Base-by-base conservation (phyloP, 805 yeast species). In the Yamadazyma ubonensis region DNA sequence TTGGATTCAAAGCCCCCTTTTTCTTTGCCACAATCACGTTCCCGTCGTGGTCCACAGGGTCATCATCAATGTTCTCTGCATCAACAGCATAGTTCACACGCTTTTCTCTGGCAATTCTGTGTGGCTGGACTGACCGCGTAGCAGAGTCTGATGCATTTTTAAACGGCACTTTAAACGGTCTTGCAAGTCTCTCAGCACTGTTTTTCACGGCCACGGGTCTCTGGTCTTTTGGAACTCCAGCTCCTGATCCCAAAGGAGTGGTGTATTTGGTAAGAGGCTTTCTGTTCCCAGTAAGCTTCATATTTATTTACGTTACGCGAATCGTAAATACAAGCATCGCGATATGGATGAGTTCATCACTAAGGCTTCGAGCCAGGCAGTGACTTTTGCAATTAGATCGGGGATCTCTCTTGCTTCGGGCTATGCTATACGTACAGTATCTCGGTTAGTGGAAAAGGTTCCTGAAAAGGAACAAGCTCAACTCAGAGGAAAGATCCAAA, bases 321-420 rank as follows among this genome's bases (percentile, higher is more conserved):
- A 7, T 4, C 30, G 14, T n/a, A 27, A 12, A n/a, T n/a, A 15
- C 11, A 16, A 12, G 8, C 30, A 27, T 27, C 33, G 22, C 22
- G 22, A 7, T 19, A 70, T 70, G 75, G 75, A 71, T 45, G 69
- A 65, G 30, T 61, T 70, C 22, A 54, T 70, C 6, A 61, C 68
- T 21, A 69, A 65, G 59, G 93, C 93, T 2, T 84, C 89, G 21
- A 78, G 77, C 36, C 89, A 84, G 48, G 86, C 86, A 1, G 85
- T 85, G n/a, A 75, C 87, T 2, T 81, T 85, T 61, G 95, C 90
- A 7, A 78, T 85, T 19, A 68, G 83, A 41, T 83, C 90, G 1
- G 88, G 93, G 0, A 75, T 85, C 22, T 79, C 88, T 2, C 49
- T 85, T 15, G 93, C 90, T 0, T 78, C 89, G 0, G 78, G 83